These are phyloP conservation scores for Firmiana major DNA, from an alignment of 345 rosid genomes.

Conservation along the genomic window DNA sequence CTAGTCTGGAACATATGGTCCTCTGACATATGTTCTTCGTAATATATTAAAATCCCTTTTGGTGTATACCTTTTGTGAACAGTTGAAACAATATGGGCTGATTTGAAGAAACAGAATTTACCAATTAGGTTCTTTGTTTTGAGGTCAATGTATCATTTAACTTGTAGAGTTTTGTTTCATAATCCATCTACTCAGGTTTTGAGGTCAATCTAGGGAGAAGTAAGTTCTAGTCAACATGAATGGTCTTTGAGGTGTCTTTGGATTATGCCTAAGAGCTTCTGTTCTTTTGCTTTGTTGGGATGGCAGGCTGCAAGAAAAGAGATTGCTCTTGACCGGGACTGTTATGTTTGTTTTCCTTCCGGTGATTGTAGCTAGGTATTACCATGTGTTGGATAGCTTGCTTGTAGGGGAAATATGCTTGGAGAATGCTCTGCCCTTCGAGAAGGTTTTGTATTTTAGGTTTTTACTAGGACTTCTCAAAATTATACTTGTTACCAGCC, in stretches of 20 bases:
- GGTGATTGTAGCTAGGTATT: background rate
- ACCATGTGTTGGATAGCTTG: background rate
- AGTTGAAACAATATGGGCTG: background rate
- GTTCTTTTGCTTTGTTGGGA: background rate
- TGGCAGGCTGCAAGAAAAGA: background rate
- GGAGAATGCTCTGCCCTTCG: conserved; percentile 2
- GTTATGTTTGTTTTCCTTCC: background rate
- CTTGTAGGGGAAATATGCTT: background rate
- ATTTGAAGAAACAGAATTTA: background rate
- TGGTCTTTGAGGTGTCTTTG: background rate
- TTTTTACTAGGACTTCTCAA: background rate
- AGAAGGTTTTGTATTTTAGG: background rate
- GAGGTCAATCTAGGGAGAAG: background rate
- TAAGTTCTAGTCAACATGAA: background rate
- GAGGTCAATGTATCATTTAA: background rate
- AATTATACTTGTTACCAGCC: background rate
- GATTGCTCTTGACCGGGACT: background rate
- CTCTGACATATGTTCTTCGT: background rate
- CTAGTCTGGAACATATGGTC: background rate
- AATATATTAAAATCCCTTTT: background rate
- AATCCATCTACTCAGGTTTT: background rate
- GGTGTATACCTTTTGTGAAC: background rate
- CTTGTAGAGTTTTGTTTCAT: background rate
- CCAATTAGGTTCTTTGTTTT: background rate
- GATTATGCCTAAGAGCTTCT: background rate